These are phyloP conservation scores for Peziza echinospora DNA, from an alignment of 495 filamentous ascomycete species.

Conservation along the genomic window DNA sequence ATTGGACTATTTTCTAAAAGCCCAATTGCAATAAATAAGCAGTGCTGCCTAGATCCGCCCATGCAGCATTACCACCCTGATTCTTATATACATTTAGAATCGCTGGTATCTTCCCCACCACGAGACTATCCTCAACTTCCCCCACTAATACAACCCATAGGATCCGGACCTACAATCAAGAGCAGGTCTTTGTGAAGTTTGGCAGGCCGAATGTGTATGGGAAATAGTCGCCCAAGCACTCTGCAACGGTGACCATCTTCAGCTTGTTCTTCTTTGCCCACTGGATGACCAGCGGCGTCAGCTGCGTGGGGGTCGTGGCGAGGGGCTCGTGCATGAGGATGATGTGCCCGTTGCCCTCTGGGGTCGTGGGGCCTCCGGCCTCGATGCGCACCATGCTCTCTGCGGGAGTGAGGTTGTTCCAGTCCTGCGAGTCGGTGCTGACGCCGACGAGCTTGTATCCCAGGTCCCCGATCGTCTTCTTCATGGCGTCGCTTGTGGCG, in stretches of 20 bases:
- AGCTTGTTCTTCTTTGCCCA: conserved; percentile 32
- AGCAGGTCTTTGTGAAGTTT: too few relatives aligned
- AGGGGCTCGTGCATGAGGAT: conserved; percentile 35
- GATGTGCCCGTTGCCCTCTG: conserved; percentile 30
- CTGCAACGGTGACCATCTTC: conserved; percentile 27
- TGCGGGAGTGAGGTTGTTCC: conserved; percentile 27
- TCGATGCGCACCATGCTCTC: conserved; percentile 26
- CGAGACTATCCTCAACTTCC: too few relatives aligned
- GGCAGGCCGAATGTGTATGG: too few relatives aligned
- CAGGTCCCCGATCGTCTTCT: conserved; percentile 25
- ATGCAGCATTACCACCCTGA: too few relatives aligned
- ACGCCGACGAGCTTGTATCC: conserved; percentile 33
- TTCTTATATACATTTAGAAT: too few relatives aligned
- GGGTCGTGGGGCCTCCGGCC: conserved; percentile 26
- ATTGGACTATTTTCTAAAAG: too few relatives aligned
- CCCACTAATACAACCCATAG: too few relatives aligned
- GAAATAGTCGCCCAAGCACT: background rate
- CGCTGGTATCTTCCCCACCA: too few relatives aligned
- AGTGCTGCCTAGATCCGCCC: too few relatives aligned
- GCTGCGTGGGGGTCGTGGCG: conserved; percentile 24
- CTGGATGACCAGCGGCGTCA: conserved; percentile 31
- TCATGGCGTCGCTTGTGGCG: conserved; percentile 25
- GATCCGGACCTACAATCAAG: too few relatives aligned
- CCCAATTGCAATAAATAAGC: too few relatives aligned
- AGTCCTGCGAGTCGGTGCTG: conserved; percentile 30